Evolutionary conservation across 495 filamentous ascomycete species (phyloP).

Genomic region (Xylaria bambusicola): DNA sequence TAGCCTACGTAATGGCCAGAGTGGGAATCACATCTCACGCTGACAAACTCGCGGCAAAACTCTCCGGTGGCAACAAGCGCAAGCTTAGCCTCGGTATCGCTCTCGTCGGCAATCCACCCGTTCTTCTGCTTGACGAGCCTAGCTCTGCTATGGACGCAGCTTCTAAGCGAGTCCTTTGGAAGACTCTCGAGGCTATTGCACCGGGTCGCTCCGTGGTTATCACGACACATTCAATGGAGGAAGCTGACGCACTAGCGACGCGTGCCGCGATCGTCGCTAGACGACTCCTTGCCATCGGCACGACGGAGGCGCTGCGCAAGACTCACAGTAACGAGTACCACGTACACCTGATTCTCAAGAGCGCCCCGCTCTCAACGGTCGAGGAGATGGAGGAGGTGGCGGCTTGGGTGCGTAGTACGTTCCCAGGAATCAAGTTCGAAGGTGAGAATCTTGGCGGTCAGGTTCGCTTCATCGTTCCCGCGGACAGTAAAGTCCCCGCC

Average conservation of each 20-base stretch:
- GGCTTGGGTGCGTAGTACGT: conserved; percentile 55
- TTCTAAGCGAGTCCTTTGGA: conserved; percentile 65
- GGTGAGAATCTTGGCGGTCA: conserved; percentile 70
- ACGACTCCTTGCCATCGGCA: conserved; percentile 62
- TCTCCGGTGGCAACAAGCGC: conserved; percentile 68
- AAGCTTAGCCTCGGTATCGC: conserved; percentile 67
- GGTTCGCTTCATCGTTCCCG: conserved; percentile 66
- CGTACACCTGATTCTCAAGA: conserved; percentile 63
- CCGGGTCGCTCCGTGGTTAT: conserved; percentile 55
- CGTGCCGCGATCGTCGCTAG: conserved; percentile 63
- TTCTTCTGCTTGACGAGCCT: conserved; percentile 65
- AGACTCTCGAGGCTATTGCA: conserved; percentile 51
- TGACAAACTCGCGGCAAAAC: conserved; percentile 53
- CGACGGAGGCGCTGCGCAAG: conserved; percentile 53
- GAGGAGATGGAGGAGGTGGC: conserved; percentile 61
- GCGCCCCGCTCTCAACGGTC: conserved; percentile 61
- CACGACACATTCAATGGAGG: conserved; percentile 70
- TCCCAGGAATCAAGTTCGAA: conserved; percentile 56
- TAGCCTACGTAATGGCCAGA: conserved; percentile 50
- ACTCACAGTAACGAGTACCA: conserved; percentile 57
- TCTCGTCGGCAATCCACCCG: conserved; percentile 65
- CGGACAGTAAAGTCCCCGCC: conserved; percentile 19
- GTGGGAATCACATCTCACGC: conserved; percentile 55
- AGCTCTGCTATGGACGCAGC: conserved; percentile 65
- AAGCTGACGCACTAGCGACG: conserved; percentile 64